A percentile compares a stretch with the other conserved stretches of the same genome.
phyloP scores from a whole-genome alignment of 2,329 filamentous ascomycete genomes.

The Epichloe brachyelytri region DNA sequence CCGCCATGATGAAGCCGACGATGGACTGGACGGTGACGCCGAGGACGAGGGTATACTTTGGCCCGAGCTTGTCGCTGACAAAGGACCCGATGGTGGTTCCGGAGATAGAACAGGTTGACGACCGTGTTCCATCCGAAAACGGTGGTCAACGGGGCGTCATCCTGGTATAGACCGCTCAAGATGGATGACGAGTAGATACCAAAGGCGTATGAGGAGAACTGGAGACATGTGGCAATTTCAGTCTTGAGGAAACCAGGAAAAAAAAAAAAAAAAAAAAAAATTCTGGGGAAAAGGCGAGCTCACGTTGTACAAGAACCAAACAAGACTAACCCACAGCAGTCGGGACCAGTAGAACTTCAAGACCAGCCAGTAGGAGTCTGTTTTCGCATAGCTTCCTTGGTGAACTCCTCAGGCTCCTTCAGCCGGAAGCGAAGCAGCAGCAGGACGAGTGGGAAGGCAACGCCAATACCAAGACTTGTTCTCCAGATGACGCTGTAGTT shows the following conservation, averaged over 20 bases:
- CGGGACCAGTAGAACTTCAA: conserved; percentile 61
- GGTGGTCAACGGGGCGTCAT: conserved; percentile 52
- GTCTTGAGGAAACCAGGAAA: no score
- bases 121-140: conserved; percentile 81
- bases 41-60: conserved; percentile 57
- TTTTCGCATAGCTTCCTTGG: conserved; percentile 52
- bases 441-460: conserved; percentile 65
- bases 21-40: conserved; percentile 62
- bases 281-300: no score
- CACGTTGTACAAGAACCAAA: conserved; percentile 39
- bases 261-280: no score
- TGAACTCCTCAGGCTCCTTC: conserved; percentile 67
- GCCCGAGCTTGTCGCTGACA: conserved; percentile 65
- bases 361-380: conserved; percentile 41
- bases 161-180: conserved; percentile 51
- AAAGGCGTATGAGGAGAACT: conserved; percentile 60
- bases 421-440: conserved; percentile 60
- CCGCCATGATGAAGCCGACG: conserved; percentile 83
- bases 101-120: conserved; percentile 80
- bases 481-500: conserved; percentile 71
- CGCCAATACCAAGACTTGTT: conserved; percentile 63
- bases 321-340: conserved; percentile 52
- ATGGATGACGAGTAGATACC: conserved; percentile 54
- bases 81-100: conserved; percentile 69
- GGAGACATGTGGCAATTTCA: conserved; percentile 82